Conservation (phyloP, 202 grass and related monocot species). For the Digitaria exilis region DNA sequence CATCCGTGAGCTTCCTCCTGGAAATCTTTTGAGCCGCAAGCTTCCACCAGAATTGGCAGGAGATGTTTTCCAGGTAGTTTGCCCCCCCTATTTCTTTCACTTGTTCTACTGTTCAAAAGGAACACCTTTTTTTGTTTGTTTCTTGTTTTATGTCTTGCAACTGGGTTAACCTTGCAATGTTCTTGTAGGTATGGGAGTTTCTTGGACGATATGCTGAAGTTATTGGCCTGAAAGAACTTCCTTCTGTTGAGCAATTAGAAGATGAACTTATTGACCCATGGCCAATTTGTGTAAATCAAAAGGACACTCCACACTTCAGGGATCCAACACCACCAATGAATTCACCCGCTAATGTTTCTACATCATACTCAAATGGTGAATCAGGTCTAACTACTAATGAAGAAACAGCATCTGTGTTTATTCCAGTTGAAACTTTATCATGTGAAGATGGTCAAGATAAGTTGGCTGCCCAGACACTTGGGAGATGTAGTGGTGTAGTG, state of each 20-base stretch:
- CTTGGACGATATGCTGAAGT: constrained; percentile 78
- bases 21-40: constrained; percentile 72
- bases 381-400: constrained; percentile 51
- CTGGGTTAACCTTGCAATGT: constrained; percentile 19
- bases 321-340: constrained; percentile 49
- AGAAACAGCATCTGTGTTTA: constrained; percentile 53
- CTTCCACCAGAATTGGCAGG: constrained; percentile 81
- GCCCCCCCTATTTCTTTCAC: constrained; percentile 31
- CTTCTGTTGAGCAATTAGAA: constrained; percentile 88
- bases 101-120: constrained; percentile 35
- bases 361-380: constrained; percentile 57
- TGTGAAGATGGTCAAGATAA: constrained; percentile 72
- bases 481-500: constrained; percentile 74
- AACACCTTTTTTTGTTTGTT: constrained; percentile 36
- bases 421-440: constrained; percentile 74
- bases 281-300: constrained; percentile 64
- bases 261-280: constrained; percentile 96
- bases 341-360: constrained; percentile 57
- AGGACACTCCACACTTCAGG: constrained; percentile 43
- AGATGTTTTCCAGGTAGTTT: constrained; percentile 89
- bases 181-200: constrained; percentile 91
- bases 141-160: constrained; percentile 41
- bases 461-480: constrained; percentile 66
- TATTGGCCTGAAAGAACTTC: constrained; percentile 76
- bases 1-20: constrained; percentile 61